These are phyloP conservation scores for Ophiobolus disseminans DNA, from an alignment of 2,329 filamentous ascomycete species.

Conservation along the genomic window DNA sequence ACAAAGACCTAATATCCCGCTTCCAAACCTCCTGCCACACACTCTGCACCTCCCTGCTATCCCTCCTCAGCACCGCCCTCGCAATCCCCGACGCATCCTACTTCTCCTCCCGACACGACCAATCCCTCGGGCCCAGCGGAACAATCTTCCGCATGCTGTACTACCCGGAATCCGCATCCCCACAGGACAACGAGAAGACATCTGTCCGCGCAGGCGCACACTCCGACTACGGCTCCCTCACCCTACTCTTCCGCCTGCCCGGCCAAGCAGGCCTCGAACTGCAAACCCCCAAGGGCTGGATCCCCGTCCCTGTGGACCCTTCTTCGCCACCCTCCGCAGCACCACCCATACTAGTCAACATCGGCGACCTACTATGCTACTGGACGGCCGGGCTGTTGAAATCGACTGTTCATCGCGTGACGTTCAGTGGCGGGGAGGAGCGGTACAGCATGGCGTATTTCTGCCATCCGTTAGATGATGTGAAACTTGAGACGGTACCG, in stretches of 20 bases:
- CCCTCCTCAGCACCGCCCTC: conserved; percentile 79
- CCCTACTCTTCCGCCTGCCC: conserved; percentile 80
- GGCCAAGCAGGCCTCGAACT: conserved; percentile 90
- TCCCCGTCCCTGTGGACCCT: conserved; percentile 55
- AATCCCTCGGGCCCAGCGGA: conserved; percentile 57
- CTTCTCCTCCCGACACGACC: conserved; percentile 69
- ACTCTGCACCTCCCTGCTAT: conserved; percentile 75
- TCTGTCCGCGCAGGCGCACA: conserved; percentile 85
- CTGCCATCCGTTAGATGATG: conserved; percentile 66
- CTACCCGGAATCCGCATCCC: conserved; percentile 44
- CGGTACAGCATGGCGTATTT: conserved; percentile 69
- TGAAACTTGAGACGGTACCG: conserved; percentile 62
- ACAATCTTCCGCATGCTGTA: conserved; percentile 63
- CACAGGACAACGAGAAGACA: conserved; percentile 54
- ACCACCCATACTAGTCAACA: conserved; percentile 63
- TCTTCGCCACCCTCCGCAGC: conserved; percentile 61
- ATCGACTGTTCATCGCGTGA: conserved; percentile 87
- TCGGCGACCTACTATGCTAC: conserved; percentile 77
- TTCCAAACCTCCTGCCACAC: conserved; percentile 76
- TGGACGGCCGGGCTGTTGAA: conserved; percentile 91
- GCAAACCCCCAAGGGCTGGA: conserved; percentile 63
- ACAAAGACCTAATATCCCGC: conserved; percentile 66
- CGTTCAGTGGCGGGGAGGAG: conserved; percentile 64
- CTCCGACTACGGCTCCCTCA: conserved; percentile 79
- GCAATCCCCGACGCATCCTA: conserved; percentile 60